phyloP scores from a whole-genome alignment of 805 yeast species.

The Spathaspora hagerdaliae region DNA sequence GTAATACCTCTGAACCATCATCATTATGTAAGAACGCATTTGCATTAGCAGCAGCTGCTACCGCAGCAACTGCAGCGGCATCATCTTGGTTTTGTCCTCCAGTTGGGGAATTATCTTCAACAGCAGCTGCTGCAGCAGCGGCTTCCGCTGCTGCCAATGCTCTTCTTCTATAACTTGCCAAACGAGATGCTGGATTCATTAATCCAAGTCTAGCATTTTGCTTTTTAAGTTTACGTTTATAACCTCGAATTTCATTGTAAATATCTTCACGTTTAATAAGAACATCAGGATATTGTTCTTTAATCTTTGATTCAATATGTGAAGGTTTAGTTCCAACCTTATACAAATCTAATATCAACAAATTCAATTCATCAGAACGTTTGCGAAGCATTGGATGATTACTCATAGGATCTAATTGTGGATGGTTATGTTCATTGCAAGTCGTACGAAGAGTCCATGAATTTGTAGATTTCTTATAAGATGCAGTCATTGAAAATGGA shows the following conservation, averaged over 20 bases:
- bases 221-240: conserved; percentile 47
- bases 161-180: conserved; percentile 6
- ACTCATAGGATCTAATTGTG: conserved; percentile 51
- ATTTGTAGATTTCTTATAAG: conserved; percentile 45
- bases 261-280: conserved; percentile 55
- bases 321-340: conserved; percentile 54
- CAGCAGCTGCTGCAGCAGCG: conserved; percentile 4
- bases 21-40: conserved; percentile 21
- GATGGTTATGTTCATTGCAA: conserved; percentile 56
- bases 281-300: conserved; percentile 49
- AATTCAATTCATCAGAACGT: conserved; percentile 48
- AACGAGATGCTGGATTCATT: conserved; percentile 5
- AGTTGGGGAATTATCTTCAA: background rate
- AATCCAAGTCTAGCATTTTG: conserved; percentile 22
- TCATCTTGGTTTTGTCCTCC: background rate
- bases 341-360: conserved; percentile 48
- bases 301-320: conserved; percentile 48
- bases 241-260: conserved; percentile 53
- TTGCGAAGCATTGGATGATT: conserved; percentile 57
- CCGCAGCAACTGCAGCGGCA: conserved; percentile 8
- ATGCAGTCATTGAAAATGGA: conserved; percentile 59
- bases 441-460: conserved; percentile 52
- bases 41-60: conserved; percentile 15
- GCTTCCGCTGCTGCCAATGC: conserved; percentile 1
- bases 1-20: conserved; percentile 14